These are phyloP conservation scores for Naganishia albida DNA, from an alignment of 1,284 basidiomycete genomes.

Conservation along the genomic window DNA sequence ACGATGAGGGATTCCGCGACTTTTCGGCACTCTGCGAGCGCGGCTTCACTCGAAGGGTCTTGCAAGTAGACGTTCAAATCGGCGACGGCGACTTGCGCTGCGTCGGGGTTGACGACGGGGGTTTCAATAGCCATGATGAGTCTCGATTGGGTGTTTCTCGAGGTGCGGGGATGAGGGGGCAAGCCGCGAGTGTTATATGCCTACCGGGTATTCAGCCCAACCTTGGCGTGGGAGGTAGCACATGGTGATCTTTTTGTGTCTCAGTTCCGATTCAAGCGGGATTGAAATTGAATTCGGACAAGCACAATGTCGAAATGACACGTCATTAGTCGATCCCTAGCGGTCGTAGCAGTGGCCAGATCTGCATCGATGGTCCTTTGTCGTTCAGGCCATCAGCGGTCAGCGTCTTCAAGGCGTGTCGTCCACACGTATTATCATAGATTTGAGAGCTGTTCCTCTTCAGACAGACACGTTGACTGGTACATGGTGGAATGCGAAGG, in stretches of 20 bases:
- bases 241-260: constrained; percentile 6
- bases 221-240: constrained; percentile 1
- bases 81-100: constrained; percentile 25
- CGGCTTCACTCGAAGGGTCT: constrained; percentile 41
- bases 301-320: too few relatives aligned
- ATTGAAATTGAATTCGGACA: too few relatives aligned
- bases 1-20: constrained; percentile 75
- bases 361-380: too few relatives aligned
- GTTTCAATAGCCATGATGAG: constrained; percentile 28
- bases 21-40: constrained; percentile 67
- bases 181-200: neutral
- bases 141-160: neutral
- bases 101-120: neutral
- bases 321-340: too few relatives aligned
- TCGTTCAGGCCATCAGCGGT: too few relatives aligned
- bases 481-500: too few relatives aligned
- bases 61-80: constrained; percentile 31
- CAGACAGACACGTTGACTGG: too few relatives aligned
- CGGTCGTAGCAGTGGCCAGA: too few relatives aligned
- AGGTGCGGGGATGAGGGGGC: neutral
- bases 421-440: too few relatives aligned
- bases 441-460: too few relatives aligned
- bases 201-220: neutral
- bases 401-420: too few relatives aligned
- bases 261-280: neutral